phyloP scores from a whole-genome alignment of 768 basidiomycete genomes.

The Polyporus arcularius region DNA sequence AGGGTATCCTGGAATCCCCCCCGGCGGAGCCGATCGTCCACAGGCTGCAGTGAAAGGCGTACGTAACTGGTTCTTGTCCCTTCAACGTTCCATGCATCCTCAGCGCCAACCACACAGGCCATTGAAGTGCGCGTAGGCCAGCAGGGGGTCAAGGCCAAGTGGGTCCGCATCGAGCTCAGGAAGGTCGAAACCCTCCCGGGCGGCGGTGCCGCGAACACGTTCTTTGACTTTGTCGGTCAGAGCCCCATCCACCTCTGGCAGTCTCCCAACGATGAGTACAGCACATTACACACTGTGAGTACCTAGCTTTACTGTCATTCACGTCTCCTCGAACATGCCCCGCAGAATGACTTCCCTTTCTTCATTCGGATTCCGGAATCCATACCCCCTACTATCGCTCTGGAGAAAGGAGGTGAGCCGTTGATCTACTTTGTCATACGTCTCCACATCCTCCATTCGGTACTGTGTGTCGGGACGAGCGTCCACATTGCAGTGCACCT shows the following conservation, averaged over 20 bases:
- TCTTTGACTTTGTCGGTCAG: slow-evolving; percentile 78
- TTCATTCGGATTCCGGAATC: slow-evolving; percentile 91
- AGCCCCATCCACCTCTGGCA: slow-evolving; percentile 86
- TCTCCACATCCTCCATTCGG: background rate
- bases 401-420: slow-evolving; percentile 69
- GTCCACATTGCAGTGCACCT: too few species aligned
- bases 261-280: slow-evolving; percentile 68
- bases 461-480: background rate
- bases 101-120: slow-evolving; percentile 46
- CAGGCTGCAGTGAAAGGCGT: slow-evolving; percentile 88
- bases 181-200: slow-evolving; percentile 86
- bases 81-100: slow-evolving; percentile 13
- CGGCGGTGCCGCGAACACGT: slow-evolving; percentile 67
- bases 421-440: background rate
- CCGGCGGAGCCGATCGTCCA: slow-evolving; percentile 70
- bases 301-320: background rate
- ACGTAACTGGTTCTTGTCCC: slow-evolving; percentile 35
- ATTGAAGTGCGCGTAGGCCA: slow-evolving; percentile 80
- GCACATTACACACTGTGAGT: slow-evolving; percentile 63
- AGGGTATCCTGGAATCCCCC: slow-evolving; percentile 89
- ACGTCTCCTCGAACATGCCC: background rate
- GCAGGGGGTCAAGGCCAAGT: slow-evolving; percentile 84
- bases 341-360: slow-evolving; percentile 86
- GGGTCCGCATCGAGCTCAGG: slow-evolving; percentile 88
- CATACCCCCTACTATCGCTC: slow-evolving; percentile 80